Evolutionary conservation across 1,284 basidiomycete species (phyloP).

Genomic region (Austroboletus niveus): DNA sequence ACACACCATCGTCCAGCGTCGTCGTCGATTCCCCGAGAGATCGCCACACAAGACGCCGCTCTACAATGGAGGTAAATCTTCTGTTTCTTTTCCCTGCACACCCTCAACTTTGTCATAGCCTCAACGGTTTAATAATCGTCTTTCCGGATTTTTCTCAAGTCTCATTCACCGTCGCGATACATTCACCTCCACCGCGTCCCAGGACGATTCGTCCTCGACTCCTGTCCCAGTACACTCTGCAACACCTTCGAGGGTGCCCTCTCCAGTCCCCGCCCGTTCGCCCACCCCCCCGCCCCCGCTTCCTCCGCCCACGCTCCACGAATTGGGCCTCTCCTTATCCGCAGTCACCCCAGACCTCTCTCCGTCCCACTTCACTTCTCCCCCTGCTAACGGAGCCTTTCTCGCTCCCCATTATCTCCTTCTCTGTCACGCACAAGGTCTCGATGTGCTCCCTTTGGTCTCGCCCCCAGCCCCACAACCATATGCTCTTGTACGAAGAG

Average conservation of each 20-base stretch:
- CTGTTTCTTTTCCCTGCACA: neutral
- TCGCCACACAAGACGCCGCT: conserved; percentile 40
- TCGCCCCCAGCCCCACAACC: conserved; percentile 72
- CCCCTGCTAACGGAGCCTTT: conserved; percentile 74
- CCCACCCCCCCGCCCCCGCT: conserved; percentile 67
- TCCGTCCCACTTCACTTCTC: conserved; percentile 72
- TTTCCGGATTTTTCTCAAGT: conserved; percentile 79
- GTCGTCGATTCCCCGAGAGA: conserved; percentile 14
- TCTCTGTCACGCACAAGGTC: conserved; percentile 76
- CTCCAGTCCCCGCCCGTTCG: conserved; percentile 50
- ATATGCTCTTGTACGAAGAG: conserved; percentile 74
- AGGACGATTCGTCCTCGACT: conserved; percentile 31
- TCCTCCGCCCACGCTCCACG: conserved; percentile 66
- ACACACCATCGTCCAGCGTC: conserved; percentile 14
- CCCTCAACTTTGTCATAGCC: conserved; percentile 33
- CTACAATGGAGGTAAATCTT: conserved; percentile 45
- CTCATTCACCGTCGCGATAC: conserved; percentile 70
- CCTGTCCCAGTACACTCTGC: conserved; percentile 22
- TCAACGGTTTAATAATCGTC: conserved; percentile 62
- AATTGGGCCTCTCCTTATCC: conserved; percentile 70
- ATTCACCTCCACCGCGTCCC: conserved; percentile 24
- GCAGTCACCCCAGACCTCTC: conserved; percentile 64
- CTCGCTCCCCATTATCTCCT: conserved; percentile 77
- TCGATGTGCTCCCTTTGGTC: conserved; percentile 73
- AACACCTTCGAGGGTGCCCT: conserved; percentile 45